Evolutionary conservation across 2,329 filamentous ascomycete species (phyloP), one percentile per base, ranked within the genome.

Genomic region (Ascochyta rabiei): DNA sequence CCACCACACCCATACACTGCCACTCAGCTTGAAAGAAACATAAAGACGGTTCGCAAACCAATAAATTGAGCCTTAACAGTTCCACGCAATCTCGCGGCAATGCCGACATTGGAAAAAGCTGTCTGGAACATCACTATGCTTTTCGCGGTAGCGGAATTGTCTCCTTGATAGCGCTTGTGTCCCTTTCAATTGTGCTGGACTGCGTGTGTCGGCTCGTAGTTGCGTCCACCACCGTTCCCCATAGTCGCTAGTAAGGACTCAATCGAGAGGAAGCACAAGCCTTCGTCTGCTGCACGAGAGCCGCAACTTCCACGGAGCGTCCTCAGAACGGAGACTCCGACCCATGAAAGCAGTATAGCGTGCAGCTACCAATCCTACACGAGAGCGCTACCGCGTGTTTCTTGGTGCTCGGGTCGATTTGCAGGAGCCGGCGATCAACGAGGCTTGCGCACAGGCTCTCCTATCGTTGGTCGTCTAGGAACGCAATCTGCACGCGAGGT

Each of bases 281-380:
- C 18, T 47, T 50, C 16, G 4, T 50, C 44, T 50, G 21, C 35
- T 41, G 35, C 37, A 9, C 10, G 10, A 50, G 41, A 50, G 52
- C 42, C 52, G 41, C 52, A 46, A 18, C 24, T 23, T 41, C 21
- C 24, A 42, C 28, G 31, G 46, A 30, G 41, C 41, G 37, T 31
- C 31, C 52, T 55, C 30, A 37, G 23, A 33, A 41, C 46, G 42
- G 46, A 24, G 41, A 46, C 46, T 50, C 46, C 47, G 52, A 50
- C 13, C 12, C 8, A 10, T 23, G n/a, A 37, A 47, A 33, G 35
- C 6, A 26, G 41, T 9, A 46, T 46, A 50, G 52, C 41, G 46
- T 16, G 46, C 52, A 41, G 52, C 40, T 49, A 41, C 45, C 18
- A 24, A 31, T 28, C 33, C 52, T 31, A 55, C 46, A 23, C 46